Evolutionary conservation across 768 basidiomycete species (phyloP).

Genomic region (Hemileccinum rubropunctum): DNA sequence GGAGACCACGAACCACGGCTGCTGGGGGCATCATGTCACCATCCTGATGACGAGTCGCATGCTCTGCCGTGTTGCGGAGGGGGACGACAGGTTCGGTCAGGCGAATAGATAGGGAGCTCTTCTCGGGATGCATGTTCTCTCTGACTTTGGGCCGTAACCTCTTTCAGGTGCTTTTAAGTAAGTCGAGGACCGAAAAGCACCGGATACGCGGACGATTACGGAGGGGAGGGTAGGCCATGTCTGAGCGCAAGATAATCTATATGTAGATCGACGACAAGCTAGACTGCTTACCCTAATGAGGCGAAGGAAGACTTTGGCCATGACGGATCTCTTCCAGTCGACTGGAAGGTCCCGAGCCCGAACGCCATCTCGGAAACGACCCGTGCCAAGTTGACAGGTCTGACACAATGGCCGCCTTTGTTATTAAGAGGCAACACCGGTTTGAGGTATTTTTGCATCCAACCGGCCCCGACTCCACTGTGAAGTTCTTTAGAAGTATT

Average conservation of each 20-base stretch:
- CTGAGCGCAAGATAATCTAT: too few relatives aligned
- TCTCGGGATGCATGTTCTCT: constrained; percentile 22
- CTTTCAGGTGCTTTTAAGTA: constrained; percentile 1
- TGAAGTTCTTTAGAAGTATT: too few relatives aligned
- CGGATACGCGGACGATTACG: too few relatives aligned
- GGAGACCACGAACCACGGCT: constrained; percentile 61
- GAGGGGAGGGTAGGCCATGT: too few relatives aligned
- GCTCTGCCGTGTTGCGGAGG: constrained; percentile 44
- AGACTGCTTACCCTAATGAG: not conserved
- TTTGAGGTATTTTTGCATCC: too few relatives aligned
- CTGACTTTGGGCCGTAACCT: not conserved
- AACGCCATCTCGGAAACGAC: too few relatives aligned
- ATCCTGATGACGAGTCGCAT: constrained; percentile 18
- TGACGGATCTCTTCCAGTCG: constrained; percentile 8
- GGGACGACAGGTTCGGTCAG: constrained; percentile 76
- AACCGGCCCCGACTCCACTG: too few relatives aligned
- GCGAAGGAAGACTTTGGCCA: not conserved
- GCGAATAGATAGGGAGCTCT: constrained; percentile 51
- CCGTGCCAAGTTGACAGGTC: too few relatives aligned
- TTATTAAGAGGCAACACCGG: too few relatives aligned
- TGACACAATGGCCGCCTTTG: not conserved
- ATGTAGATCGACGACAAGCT: not conserved
- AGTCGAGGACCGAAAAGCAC: not conserved
- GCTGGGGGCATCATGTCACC: constrained; percentile 45
- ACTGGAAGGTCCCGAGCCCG: too few relatives aligned